Conservation (phyloP, 2,329 filamentous ascomycete genomes). For the Colletotrichum sansevieriae region DNA sequence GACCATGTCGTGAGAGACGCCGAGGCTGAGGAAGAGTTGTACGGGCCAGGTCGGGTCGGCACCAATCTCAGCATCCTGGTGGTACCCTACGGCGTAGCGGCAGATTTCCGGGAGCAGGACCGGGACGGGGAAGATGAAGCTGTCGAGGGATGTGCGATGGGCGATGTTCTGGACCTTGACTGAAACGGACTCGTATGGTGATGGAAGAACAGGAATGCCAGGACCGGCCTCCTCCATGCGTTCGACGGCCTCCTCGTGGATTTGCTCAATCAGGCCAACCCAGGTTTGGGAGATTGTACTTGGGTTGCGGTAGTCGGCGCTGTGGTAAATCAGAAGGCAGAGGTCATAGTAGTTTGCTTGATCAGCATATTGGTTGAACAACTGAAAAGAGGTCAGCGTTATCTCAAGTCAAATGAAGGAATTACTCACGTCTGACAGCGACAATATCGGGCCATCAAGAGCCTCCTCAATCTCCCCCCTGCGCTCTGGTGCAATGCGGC, state of each 20-base stretch:
- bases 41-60: constrained; percentile 71
- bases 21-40: constrained; percentile 67
- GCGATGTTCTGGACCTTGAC: constrained; percentile 74
- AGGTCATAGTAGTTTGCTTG: constrained; percentile 94
- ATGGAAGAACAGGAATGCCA: constrained; percentile 55
- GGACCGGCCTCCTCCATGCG: constrained; percentile 58
- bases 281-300: constrained; percentile 88
- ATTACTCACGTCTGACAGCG: constrained; percentile 78
- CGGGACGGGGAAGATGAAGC: constrained; percentile 74
- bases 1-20: constrained; percentile 69
- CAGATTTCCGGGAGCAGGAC: constrained; percentile 73
- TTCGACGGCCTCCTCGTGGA: constrained; percentile 69
- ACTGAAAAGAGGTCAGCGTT: constrained; percentile 59
- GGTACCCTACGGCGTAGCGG: constrained; percentile 70
- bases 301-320: constrained; percentile 90
- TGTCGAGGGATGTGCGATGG: constrained; percentile 73
- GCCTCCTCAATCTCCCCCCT: constrained; percentile 73
- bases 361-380: constrained; percentile 95
- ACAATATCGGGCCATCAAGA: constrained; percentile 83
- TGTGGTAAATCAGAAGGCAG: constrained; percentile 91
- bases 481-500: constrained; percentile 74
- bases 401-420: constrained; percentile 12
- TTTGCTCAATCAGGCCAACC: constrained; percentile 82
- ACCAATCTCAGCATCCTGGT: constrained; percentile 69
- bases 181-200: constrained; percentile 79